A percentile compares a stretch with the other conserved stretches of the same genome.
Evolutionary conservation across 2,329 filamentous ascomycete genomes (phyloP).

Genomic region (Dothistroma pini): DNA sequence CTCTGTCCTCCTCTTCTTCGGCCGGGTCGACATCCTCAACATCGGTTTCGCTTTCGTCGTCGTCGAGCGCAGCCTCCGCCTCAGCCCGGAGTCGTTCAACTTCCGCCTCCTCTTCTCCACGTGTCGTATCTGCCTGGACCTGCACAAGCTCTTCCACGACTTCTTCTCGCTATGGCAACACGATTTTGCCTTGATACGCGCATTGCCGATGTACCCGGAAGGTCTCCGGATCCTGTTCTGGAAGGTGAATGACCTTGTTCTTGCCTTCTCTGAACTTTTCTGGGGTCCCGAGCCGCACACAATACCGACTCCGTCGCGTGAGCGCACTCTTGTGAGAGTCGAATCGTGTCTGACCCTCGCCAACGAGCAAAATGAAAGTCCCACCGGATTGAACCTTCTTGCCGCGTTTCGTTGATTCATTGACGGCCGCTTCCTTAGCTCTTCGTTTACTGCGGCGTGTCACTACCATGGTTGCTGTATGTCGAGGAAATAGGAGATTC

Average conservation of each 20-base stretch:
- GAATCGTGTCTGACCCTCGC: neutral
- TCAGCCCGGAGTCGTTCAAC: too few species aligned
- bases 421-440: neutral
- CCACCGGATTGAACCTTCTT: neutral
- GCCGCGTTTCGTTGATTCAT: neutral
- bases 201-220: conserved; percentile 18
- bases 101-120: too few species aligned
- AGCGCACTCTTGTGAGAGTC: neutral
- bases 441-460: neutral
- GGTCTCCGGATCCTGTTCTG: conserved; percentile 2
- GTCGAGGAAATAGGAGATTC: neutral
- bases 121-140: neutral
- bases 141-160: neutral
- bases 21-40: too few species aligned
- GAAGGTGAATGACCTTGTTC: conserved; percentile 14
- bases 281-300: neutral
- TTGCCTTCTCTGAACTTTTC: conserved; percentile 4
- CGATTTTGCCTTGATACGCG: conserved; percentile 14
- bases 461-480: neutral
- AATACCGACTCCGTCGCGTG: neutral
- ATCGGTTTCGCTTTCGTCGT: too few species aligned
- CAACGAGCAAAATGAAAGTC: neutral
- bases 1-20: too few species aligned
- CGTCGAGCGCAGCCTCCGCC: too few species aligned
- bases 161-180: neutral